Conservation (phyloP, 1,139 yeast genomes). For the Yamadazyma jaroonii region DNA sequence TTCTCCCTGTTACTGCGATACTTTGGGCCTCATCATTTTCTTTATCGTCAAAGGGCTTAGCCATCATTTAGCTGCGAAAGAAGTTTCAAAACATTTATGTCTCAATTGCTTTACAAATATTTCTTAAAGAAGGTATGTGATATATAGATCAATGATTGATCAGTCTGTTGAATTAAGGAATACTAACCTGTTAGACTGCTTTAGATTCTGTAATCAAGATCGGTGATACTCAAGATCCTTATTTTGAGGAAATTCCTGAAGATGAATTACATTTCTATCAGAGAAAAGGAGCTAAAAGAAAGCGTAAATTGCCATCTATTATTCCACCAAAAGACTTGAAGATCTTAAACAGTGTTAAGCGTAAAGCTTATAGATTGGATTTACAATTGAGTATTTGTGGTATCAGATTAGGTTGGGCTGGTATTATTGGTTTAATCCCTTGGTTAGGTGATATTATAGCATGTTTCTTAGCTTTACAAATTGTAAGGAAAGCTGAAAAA, state of each 20-base stretch:
- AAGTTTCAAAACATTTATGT: slow-evolving; percentile 13
- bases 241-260: slow-evolving; percentile 48
- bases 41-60: background rate
- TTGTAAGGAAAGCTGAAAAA: slow-evolving; percentile 49
- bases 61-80: slow-evolving; percentile 3
- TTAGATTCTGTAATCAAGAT: slow-evolving; percentile 32
- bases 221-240: slow-evolving; percentile 42
- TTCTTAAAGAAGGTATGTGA: slow-evolving; percentile 41
- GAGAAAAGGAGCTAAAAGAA: slow-evolving; percentile 45
- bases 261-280: slow-evolving; percentile 46
- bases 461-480: slow-evolving; percentile 45
- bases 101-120: slow-evolving; percentile 26
- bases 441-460: slow-evolving; percentile 58
- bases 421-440: slow-evolving; percentile 68
- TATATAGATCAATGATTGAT: background rate
- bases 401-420: slow-evolving; percentile 68
- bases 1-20: background rate
- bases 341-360: slow-evolving; percentile 51
- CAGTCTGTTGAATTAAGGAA: background rate
- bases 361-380: slow-evolving; percentile 65
- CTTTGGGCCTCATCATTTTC: background rate
- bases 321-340: slow-evolving; percentile 53
- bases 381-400: slow-evolving; percentile 63
- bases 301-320: slow-evolving; percentile 51
- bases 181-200: slow-evolving; percentile 26